These are phyloP conservation scores for Cercospora sp. DNA, from an alignment of 2,329 filamentous ascomycete genomes.

Conservation along the genomic window DNA sequence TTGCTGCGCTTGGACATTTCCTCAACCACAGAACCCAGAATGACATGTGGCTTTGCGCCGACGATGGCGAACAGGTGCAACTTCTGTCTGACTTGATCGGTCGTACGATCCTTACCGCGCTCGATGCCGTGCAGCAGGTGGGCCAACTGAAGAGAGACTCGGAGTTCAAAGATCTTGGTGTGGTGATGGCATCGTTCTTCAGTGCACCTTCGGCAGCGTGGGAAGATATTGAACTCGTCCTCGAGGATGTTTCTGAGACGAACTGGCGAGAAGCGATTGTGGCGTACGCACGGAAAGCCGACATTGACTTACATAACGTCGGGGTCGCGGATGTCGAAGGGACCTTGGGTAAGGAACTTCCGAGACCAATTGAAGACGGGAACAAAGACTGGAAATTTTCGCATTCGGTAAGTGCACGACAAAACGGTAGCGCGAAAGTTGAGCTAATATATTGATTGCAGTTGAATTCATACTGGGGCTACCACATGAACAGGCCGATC, in stretches of 20 bases:
- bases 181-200: slow-evolving; percentile 11
- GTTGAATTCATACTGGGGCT: neutral
- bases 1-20: slow-evolving; percentile 13
- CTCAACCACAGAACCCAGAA: slow-evolving; percentile 4
- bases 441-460: neutral
- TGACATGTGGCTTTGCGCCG: slow-evolving; percentile 4
- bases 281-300: slow-evolving; percentile 13
- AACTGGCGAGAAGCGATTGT: slow-evolving; percentile 10
- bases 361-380: neutral
- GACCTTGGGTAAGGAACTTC: neutral
- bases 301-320: slow-evolving; percentile 5
- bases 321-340: slow-evolving; percentile 5
- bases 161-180: slow-evolving; percentile 10
- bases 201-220: neutral
- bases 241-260: neutral
- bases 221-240: neutral
- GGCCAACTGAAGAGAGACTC: slow-evolving; percentile 12
- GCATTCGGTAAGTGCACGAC: neutral
- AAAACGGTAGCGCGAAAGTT: neutral
- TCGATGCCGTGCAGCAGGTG: slow-evolving; percentile 6
- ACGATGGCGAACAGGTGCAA: slow-evolving; percentile 10
- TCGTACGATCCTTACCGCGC: slow-evolving; percentile 6
- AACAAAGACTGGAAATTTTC: neutral
- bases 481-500: neutral
- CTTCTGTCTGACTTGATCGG: neutral